phyloP scores from a whole-genome alignment of 192 early-diverging fungal genomes.

The Backusella macrospora region DNA sequence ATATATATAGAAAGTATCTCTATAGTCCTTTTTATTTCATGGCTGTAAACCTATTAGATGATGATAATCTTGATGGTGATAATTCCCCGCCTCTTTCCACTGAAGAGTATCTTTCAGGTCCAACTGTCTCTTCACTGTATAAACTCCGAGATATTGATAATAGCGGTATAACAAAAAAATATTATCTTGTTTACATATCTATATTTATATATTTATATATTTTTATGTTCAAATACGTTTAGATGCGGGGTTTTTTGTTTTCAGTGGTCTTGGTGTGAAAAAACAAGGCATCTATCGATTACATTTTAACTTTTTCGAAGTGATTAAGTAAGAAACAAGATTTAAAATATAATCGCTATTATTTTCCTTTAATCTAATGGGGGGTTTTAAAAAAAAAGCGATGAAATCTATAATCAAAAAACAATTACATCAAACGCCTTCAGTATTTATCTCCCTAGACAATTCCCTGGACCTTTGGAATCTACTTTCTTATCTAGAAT shows the following conservation, averaged over 20 bases:
- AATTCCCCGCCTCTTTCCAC: background rate
- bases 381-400: conserved; percentile 25
- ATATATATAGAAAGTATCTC: background rate
- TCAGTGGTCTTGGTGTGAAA: conserved; percentile 85
- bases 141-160: conserved; percentile 82
- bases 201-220: background rate
- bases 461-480: conserved; percentile 90
- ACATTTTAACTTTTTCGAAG: conserved; percentile 85
- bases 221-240: background rate
- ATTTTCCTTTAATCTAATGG: too few relatives aligned
- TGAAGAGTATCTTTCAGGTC: conserved; percentile 70
- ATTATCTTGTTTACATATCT: background rate
- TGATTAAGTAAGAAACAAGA: conserved; percentile 52
- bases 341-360: background rate
- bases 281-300: conserved; percentile 78
- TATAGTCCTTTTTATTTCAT: conserved; percentile 4
- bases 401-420: conserved; percentile 59
- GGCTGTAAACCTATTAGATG: background rate
- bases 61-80: background rate
- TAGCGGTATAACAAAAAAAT: conserved; percentile 32
- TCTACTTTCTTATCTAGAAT: conserved; percentile 83
- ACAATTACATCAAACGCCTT: conserved; percentile 73
- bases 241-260: conserved; percentile 91
- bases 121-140: conserved; percentile 85
- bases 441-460: conserved; percentile 84